A percentile compares a stretch with the other conserved stretches of the same genome.
Conservation (phyloP, 169 alveolate genomes). For the Cardiosporidium cionae region DNA sequence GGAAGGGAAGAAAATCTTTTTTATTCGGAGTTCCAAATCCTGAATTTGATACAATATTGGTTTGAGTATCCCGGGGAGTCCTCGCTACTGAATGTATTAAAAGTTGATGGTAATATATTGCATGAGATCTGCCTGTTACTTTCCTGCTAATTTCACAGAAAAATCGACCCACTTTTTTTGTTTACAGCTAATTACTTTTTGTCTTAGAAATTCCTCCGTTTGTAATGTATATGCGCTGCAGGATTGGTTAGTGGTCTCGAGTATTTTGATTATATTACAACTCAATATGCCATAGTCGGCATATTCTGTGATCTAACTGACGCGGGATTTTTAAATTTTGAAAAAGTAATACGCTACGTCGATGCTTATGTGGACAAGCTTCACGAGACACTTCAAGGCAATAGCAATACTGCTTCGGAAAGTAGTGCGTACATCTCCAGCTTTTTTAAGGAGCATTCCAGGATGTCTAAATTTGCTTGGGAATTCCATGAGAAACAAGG, state of each 20-base stretch:
- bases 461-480: background rate
- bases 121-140: too few species aligned
- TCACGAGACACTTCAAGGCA: background rate
- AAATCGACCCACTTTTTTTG: too few species aligned
- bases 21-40: background rate
- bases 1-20: background rate
- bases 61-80: background rate
- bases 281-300: background rate
- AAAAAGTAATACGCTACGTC: background rate
- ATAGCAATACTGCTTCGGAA: background rate
- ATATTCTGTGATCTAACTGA: background rate
- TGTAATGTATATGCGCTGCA: too few species aligned
- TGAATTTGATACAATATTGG: background rate
- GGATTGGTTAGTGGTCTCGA: background rate
- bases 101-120: too few species aligned
- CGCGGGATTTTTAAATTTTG: background rate
- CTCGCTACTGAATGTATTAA: too few species aligned
- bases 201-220: too few species aligned
- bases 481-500: background rate
- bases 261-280: background rate
- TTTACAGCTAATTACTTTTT: too few species aligned
- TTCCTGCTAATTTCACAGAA: too few species aligned
- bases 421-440: background rate
- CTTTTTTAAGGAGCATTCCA: background rate
- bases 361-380: background rate